Base-by-base conservation (phyloP, 2,329 filamentous ascomycete genomes). In the Podosphaera aphanis region DNA sequence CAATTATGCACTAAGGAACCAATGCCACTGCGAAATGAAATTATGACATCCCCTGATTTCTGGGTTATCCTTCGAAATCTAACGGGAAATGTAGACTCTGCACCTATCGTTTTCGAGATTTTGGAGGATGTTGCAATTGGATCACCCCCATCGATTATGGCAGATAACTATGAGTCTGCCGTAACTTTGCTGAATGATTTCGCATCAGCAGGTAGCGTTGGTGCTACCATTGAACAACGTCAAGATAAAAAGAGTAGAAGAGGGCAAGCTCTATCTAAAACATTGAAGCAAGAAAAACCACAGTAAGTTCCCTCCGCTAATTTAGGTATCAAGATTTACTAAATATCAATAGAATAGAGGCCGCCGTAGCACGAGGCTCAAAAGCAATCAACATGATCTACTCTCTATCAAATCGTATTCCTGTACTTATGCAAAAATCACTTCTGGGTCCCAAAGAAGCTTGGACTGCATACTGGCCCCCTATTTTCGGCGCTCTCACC, bases 381-480 rank as follows among this genome's bases (percentile, higher is more conserved):
- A 83, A 83, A 57, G 83, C 88, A 4, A 74, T 95, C 52, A 73
- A 73, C 23, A 74, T 88, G 47, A 79, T 95, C 44, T 84, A 86
- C 56, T 74, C 77, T 50, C 73, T 95, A 63, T 92, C 84, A 1
- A 69, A 69, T 45, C 77, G 84, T 36, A 85, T 93, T 20, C 84
- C 88, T 1, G 71, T 78, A 45, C 72, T 95, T 31, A 94, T 98
- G 66, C 74, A 84, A 57, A 83, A 93, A 58, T 94, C 86, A 19
- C 88, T 94, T 56, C 74, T 95, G 2, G 90, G 94, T 58, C 79
- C 73, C 49, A 83, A 70, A 48, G 82, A 93, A 69, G 90, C 90
- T 13, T 98, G 90, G 90, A 85, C 84, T 44, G 84, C 90, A 7
- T 98, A 98, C 61, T 98, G 90, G 90, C 78, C 86, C 13, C 90